Base-by-base conservation (phyloP, 169 alveolate species). In the Plasmodium cynomolgi region DNA sequence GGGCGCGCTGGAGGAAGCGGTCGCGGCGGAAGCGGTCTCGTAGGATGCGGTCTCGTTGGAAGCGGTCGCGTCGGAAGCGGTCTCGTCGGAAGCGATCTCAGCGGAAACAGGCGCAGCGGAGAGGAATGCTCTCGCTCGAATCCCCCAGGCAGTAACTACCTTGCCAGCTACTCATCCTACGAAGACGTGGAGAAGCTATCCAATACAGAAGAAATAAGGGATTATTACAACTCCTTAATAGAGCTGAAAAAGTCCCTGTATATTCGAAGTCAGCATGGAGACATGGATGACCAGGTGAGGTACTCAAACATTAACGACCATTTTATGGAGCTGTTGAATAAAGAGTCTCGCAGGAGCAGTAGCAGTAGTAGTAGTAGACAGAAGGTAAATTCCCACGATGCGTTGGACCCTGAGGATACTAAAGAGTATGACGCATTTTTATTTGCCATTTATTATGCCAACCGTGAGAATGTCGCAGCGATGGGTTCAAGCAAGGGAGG, bases 181-280 rank as follows among this genome's bases (percentile, higher is more conserved):
- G 74, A 44, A 54, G 37, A 68, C n/a, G 23, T 82, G 39, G 90
- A 82, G 15, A 82, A 82, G 26, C 41, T 82, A 33, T 37, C 90
- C 39, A 56, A 54, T 23, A 82, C 41, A 2, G 79, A 82, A 20
- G 90, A 82, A 54, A 82, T 82, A 5, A 56, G 72, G 13, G 90
- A 82, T 3, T 82, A 29, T 82, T 31, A 84, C 29, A 84, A 84
- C 26, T 84, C 77, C 7, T 50, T 84, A 6, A 84, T 74, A 41
- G 84, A 84, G 31, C 39, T 84, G 33, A 84, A 84, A 31, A 84
- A 84, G 15, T 84, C 84, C 6, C 44, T 84, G 34, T 84, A 84
- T 47, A 44, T 84, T 26, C 29, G 54, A 84, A 84, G 79, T 31
- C 47, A 72, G 8, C 20, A 71, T 11, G 34, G 58, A n/a, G 79